These are phyloP conservation scores for Breynia disticha DNA, from an alignment of 441 rosid genomes.

Conservation along the genomic window DNA sequence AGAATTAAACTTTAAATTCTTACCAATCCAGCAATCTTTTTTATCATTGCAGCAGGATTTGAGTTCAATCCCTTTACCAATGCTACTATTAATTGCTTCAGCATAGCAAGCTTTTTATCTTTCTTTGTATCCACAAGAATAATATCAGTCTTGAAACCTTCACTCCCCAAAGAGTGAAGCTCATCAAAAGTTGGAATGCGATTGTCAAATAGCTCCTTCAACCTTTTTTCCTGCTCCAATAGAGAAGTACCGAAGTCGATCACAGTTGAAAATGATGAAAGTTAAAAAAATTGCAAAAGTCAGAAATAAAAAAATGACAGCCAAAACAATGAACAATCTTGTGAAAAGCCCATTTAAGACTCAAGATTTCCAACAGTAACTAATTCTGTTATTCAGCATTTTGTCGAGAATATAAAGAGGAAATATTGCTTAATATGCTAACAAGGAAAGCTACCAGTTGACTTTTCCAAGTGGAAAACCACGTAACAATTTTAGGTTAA, in stretches of 20 bases:
- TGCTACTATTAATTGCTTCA: conserved; percentile 75
- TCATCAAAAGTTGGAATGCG: conserved; percentile 84
- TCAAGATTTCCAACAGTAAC: too few relatives aligned
- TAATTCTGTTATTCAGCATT: too few relatives aligned
- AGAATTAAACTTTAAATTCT: conserved; percentile 21
- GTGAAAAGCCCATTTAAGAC: too few relatives aligned
- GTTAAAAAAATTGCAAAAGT: neutral
- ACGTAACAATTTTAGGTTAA: neutral
- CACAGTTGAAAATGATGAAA: neutral
- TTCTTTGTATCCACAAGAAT: conserved; percentile 83
- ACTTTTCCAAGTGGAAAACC: too few relatives aligned
- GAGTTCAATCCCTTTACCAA: conserved; percentile 81
- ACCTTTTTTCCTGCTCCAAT: conserved; percentile 64
- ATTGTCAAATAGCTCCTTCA: conserved; percentile 65
- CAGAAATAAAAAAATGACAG: too few relatives aligned
- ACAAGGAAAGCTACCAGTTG: too few relatives aligned
- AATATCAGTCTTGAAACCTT: conserved; percentile 73
- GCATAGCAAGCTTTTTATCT: conserved; percentile 85
- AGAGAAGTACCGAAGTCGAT: neutral
- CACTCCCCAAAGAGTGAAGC: conserved; percentile 67
- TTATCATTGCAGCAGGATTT: conserved; percentile 81
- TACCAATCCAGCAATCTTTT: conserved; percentile 96
- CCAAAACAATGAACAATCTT: too few relatives aligned
- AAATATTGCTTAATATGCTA: too few relatives aligned
- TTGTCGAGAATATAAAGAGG: too few relatives aligned